Evolutionary conservation across 2,329 filamentous ascomycete genomes (phyloP).

Genomic region (Geoglossum cookeanum): DNA sequence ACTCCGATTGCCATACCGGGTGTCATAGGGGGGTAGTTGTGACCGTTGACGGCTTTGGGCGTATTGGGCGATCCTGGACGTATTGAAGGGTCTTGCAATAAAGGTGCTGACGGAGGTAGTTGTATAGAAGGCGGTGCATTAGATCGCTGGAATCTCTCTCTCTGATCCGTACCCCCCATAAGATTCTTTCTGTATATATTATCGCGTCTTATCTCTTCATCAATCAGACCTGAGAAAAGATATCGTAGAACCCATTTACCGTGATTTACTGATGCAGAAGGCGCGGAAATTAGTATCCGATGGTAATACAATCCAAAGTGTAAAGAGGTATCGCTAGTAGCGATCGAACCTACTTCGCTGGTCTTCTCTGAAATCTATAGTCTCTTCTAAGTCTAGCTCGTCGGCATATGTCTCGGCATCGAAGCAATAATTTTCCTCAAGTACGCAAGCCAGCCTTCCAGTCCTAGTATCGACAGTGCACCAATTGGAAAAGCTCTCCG

Average conservation of each 20-base stretch:
- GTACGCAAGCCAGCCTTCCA: slow-evolving; percentile 70
- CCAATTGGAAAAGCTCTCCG: slow-evolving; percentile 84
- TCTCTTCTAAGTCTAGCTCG: slow-evolving; percentile 54
- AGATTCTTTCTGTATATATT: slow-evolving; percentile 50
- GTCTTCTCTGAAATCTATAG: slow-evolving; percentile 73
- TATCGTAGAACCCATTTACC: slow-evolving; percentile 94
- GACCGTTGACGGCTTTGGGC: slow-evolving; percentile 42
- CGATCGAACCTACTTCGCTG: slow-evolving; percentile 53
- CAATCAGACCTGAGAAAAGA: slow-evolving; percentile 72
- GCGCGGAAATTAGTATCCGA: slow-evolving; percentile 7
- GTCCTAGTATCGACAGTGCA: slow-evolving; percentile 89
- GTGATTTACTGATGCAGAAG: slow-evolving; percentile 49
- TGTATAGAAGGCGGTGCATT: slow-evolving; percentile 44
- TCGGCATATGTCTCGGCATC: slow-evolving; percentile 96
- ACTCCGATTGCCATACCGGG: slow-evolving; percentile 63
- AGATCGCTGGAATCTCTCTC: slow-evolving; percentile 30
- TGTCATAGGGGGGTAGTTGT: slow-evolving; percentile 42
- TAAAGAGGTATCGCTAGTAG: not conserved
- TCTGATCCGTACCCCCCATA: slow-evolving; percentile 40
- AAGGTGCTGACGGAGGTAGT: slow-evolving; percentile 30
- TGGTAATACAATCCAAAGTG: not conserved
- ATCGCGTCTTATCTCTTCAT: slow-evolving; percentile 77
- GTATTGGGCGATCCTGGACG: slow-evolving; percentile 32
- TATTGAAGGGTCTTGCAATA: slow-evolving; percentile 22
- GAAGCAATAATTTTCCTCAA: slow-evolving; percentile 92